Conservation (phyloP, 805 yeast species). For the Henningerozyma blattae region DNA sequence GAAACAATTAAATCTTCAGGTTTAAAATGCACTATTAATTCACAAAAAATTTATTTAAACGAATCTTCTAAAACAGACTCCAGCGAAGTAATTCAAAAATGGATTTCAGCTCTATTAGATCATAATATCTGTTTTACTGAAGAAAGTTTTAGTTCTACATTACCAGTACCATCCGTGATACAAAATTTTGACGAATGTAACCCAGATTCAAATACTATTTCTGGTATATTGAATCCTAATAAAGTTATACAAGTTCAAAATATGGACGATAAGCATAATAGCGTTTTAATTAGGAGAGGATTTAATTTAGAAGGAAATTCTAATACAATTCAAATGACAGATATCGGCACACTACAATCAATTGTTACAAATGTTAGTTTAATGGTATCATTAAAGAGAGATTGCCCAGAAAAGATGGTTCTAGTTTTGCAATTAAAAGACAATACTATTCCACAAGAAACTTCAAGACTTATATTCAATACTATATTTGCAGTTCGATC, state of each 20-base stretch:
- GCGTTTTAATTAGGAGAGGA: slow-evolving; percentile 16
- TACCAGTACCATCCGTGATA: slow-evolving; percentile 14
- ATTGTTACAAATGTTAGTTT: slow-evolving; percentile 20
- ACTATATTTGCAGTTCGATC: slow-evolving; percentile 14
- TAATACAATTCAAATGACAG: slow-evolving; percentile 1
- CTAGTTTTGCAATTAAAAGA: slow-evolving; percentile 20
- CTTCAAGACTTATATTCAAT: slow-evolving; percentile 9
- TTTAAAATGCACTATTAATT: slow-evolving; percentile 8
- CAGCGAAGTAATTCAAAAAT: slow-evolving; percentile 26
- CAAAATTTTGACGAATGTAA: slow-evolving; percentile 1
- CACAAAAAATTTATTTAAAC: slow-evolving; percentile 5
- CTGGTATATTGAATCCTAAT: slow-evolving; percentile 11
- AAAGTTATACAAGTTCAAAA: slow-evolving; percentile 11
- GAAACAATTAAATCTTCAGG: slow-evolving; percentile 15
- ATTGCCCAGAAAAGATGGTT: slow-evolving; percentile 16
- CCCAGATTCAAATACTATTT: slow-evolving; percentile 5
- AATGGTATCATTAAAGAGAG: slow-evolving; percentile 17
- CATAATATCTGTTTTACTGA: slow-evolving; percentile 21
- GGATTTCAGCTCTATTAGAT: slow-evolving; percentile 30
- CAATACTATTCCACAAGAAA: slow-evolving; percentile 5
- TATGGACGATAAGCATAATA: slow-evolving; percentile 8
- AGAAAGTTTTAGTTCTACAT: slow-evolving; percentile 21
- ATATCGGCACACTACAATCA: slow-evolving; percentile 8
- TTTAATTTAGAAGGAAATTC: slow-evolving; percentile 3
- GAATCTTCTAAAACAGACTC: slow-evolving; percentile 18